Evolutionary conservation across 2,329 filamentous ascomycete species (phyloP), one percentile per base, ranked within the genome.

Genomic region (Penicillium sp.): DNA sequence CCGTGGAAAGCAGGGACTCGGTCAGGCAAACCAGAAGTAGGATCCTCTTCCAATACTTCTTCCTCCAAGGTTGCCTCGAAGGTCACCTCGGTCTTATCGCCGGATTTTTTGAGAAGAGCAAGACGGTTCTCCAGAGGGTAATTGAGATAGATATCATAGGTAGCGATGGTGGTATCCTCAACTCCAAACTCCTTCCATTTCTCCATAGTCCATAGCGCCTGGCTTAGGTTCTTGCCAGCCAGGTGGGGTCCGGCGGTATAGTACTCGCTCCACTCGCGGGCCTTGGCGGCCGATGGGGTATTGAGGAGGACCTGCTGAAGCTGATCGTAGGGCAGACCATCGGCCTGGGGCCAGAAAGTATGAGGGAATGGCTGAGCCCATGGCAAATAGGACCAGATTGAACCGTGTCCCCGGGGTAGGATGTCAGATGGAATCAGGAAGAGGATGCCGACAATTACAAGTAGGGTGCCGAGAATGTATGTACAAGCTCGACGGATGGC

Each of bases 1-100:
- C 92, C 93, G 65, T 97, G 92, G 74, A 97, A 97, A 0, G 87
- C 92, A 1, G 92, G 90, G 23, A 97, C 80, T 27, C 89, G 78
- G 61, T 90, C 80, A 8, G 80, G 71, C 40, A 89, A 75, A 20
- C 83, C 80, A 15, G 84, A 89, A 0, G 90, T 95, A 3, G 83
- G 80, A 66, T 98, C 93, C 45, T 95, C 85, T 0, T 89, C 79
- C 4, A 97, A 74, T 1, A 92, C 79, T 64, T 95, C 89, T 69
- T 98, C 93, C 59, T 88, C 83, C 35, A 97, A 73, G 1, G 82
- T 84, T 0, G 91, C 92, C 65, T 90, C 83, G 63, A 86, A 95
- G n/a, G 80, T 77, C 25, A 91, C 78, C 45, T 81, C 77, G 76
- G 59, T 70, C 65, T 42, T 57, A 37, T 62, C 52, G 4, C 54